These are phyloP conservation scores for Fusarium phyllophilum DNA, from an alignment of 2,329 filamentous ascomycete species.

Conservation along the genomic window DNA sequence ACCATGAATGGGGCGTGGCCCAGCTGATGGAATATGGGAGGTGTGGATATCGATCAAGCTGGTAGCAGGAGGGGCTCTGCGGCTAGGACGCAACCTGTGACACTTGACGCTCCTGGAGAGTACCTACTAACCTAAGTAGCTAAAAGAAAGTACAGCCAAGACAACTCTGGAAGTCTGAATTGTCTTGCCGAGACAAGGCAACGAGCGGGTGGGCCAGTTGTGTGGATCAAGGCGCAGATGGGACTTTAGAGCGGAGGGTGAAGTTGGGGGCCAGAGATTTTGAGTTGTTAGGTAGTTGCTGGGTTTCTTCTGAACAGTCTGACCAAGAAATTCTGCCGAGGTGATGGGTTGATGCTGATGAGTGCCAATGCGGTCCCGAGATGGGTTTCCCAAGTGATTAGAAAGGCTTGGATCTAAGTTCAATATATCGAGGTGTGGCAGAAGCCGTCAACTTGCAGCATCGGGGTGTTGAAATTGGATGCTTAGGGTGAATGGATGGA, in stretches of 20 bases:
- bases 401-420: conserved; percentile 1
- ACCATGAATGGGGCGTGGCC: conserved; percentile 29
- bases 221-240: conserved; percentile 31
- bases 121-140: not conserved
- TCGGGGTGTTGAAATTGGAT: conserved; percentile 9
- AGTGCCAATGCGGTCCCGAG: conserved; percentile 3
- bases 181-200: conserved; percentile 27
- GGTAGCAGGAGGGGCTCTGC: conserved; percentile 35
- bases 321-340: conserved; percentile 3
- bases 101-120: conserved; percentile 19
- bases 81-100: conserved; percentile 39
- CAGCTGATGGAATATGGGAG: conserved; percentile 25
- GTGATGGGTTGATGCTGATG: not conserved
- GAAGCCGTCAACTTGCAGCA: conserved; percentile 7
- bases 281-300: not conserved
- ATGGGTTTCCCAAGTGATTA: not conserved
- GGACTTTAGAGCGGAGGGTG: conserved; percentile 16
- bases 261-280: conserved; percentile 25
- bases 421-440: conserved; percentile 19
- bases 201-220: conserved; percentile 30
- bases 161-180: conserved; percentile 2
- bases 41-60: conserved; percentile 27
- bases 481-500: conserved; percentile 25
- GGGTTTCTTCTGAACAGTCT: conserved; percentile 1
- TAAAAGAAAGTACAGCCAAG: conserved; percentile 4